Percentiles rank a stretch among this genome's conserved stretches.
Evolutionary conservation across 2,329 filamentous ascomycete species (phyloP).

Genomic region (Aspergillus tamarii): DNA sequence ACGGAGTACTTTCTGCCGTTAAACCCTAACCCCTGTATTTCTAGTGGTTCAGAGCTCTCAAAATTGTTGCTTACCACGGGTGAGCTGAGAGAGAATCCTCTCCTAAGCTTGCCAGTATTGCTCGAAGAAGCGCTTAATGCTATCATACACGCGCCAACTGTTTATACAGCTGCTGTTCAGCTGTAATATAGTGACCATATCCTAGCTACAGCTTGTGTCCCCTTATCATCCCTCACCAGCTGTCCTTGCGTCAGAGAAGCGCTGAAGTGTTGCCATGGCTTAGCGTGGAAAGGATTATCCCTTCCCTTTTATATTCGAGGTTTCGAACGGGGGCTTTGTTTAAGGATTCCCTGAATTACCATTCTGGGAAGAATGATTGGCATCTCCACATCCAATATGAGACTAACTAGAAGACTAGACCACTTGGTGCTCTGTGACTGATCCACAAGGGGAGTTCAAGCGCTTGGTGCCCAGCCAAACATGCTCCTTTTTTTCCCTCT

Average conservation of each 20-base stretch:
- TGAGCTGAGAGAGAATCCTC: neutral
- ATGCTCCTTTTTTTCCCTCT: neutral
- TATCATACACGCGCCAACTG: neutral
- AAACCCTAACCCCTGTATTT: neutral
- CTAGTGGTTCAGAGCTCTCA: neutral
- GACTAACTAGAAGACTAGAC: conserved; percentile 6
- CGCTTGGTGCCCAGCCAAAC: neutral
- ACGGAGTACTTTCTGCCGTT: neutral
- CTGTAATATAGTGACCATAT: neutral
- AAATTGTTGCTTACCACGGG: neutral
- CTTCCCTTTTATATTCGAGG: neutral
- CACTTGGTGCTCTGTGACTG: conserved; percentile 14
- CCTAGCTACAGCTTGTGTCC: neutral
- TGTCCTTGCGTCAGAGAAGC: neutral
- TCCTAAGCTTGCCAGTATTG: neutral
- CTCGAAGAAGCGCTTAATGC: neutral
- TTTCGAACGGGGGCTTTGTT: neutral
- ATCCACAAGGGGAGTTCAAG: conserved; percentile 9
- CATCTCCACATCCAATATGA: conserved; percentile 10
- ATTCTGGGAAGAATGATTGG: conserved; percentile 6
- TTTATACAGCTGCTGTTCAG: neutral
- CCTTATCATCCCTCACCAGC: neutral
- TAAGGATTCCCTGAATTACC: neutral
- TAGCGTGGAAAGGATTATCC: neutral
- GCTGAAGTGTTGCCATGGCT: neutral